Evolutionary conservation across 2,329 filamentous ascomycete genomes (phyloP).

Genomic region (Penicillium sclerotiorum): DNA sequence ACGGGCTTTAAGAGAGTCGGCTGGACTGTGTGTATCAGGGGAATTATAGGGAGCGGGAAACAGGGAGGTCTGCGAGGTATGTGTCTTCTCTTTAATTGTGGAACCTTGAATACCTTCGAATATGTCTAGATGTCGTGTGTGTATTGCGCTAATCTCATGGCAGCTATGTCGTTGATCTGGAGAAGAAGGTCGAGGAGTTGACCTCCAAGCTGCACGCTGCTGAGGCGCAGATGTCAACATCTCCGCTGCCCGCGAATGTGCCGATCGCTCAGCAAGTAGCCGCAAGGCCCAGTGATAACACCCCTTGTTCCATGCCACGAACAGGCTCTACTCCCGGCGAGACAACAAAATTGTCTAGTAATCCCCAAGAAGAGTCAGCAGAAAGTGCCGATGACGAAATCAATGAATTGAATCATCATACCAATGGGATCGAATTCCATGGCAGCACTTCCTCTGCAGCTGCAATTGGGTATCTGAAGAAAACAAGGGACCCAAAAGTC

Average conservation of each 20-base stretch:
- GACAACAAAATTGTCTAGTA: slow-evolving; percentile 14
- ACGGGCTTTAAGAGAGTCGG: slow-evolving; percentile 30
- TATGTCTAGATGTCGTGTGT: background rate
- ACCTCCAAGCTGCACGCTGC: slow-evolving; percentile 27
- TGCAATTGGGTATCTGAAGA: slow-evolving; percentile 47
- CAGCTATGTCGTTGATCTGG: slow-evolving; percentile 42
- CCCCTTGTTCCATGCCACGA: slow-evolving; percentile 28
- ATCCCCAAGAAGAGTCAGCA: slow-evolving; percentile 25
- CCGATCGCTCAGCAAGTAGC: slow-evolving; percentile 5
- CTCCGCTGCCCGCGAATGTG: slow-evolving; percentile 12
- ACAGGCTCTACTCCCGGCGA: slow-evolving; percentile 23
- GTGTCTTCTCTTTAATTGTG: background rate
- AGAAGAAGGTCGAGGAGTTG: slow-evolving; percentile 37
- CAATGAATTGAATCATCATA: slow-evolving; percentile 50
- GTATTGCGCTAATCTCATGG: slow-evolving; percentile 5
- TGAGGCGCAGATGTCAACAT: slow-evolving; percentile 22
- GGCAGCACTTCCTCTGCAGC: slow-evolving; percentile 53
- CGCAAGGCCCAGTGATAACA: slow-evolving; percentile 19
- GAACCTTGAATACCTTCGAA: background rate
- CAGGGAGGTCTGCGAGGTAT: slow-evolving; percentile 32
- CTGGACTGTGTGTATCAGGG: slow-evolving; percentile 40
- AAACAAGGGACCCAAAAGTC: slow-evolving; percentile 27
- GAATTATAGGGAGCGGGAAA: slow-evolving; percentile 36
- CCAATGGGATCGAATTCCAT: slow-evolving; percentile 52
- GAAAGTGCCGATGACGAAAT: slow-evolving; percentile 42